Evolutionary conservation across 1,284 basidiomycete genomes (phyloP), one percentile per base, ranked within the genome.

Genomic region (Ustilago shanxiensis): DNA sequence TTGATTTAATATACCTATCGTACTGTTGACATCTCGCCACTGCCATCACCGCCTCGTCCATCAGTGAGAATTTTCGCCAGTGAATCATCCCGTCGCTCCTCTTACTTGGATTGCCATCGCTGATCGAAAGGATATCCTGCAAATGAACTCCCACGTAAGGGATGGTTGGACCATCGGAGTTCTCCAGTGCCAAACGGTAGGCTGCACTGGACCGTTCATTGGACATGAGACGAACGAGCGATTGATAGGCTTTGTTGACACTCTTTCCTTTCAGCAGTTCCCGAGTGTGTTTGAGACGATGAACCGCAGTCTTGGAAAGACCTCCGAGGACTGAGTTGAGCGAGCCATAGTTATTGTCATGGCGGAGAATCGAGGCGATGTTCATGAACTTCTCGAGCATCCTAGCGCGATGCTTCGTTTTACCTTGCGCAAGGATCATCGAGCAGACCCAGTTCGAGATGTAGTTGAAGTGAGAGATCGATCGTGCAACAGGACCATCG

Each of bases 391-490:
- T 83, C 29, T 83, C 82, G 60, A 83, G 47, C 77, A 83, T 79
- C 35, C 73, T 41, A 16, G 79, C 81, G 3, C 82, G 77, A 39
- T 71, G 67, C 69, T 83, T 83, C 9, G 71, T 69, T 65, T 83
- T 82, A 28, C 63, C 57, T 61, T 83, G 80, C 20, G 74, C 77
- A 33, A 83, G 66, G 60, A 83, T 81, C 79, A 83, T 81, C 18
- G 79, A 76, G 52, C 77, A 81, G 3, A 83, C 79, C 82, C 82
- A 83, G 54, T 68, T 71, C 20, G 79, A 81, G 52, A 82, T 71
- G 68, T 83, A 83, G 64, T 83, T 83, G 60, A 83, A 83, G 67
- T 83, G 82, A 18, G 72, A 77, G 33, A 83, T 83, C 29, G 72
- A 77, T 10, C 72, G 67, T n/a, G 81, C 58, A 8, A 82, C 81